A percentile compares a stretch with the other conserved stretches of the same genome.
phyloP scores from a whole-genome alignment of 768 basidiomycete species.

The Tylopilus plumbeoviolaceoides region DNA sequence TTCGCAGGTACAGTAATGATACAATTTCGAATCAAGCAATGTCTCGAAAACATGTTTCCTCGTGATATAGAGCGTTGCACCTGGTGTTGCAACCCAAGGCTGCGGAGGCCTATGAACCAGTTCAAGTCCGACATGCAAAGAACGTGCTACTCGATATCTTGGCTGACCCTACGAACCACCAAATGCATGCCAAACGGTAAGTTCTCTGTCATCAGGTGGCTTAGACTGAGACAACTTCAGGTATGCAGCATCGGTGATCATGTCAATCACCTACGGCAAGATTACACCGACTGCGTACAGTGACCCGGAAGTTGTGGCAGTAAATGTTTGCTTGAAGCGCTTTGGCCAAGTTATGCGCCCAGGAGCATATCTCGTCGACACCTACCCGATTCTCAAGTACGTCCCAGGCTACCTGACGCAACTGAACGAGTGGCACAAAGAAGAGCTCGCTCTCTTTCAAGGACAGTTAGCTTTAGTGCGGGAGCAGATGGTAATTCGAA shows the following conservation, averaged over 20 bases:
- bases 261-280: slow-evolving; percentile 40
- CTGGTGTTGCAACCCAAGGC: slow-evolving; percentile 31
- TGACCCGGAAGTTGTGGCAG: slow-evolving; percentile 32
- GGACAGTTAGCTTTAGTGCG: slow-evolving; percentile 28
- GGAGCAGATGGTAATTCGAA: slow-evolving; percentile 25
- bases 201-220: not conserved
- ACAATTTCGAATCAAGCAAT: not conserved
- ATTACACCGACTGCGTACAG: slow-evolving; percentile 34
- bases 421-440: slow-evolving; percentile 48
- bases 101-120: slow-evolving; percentile 30
- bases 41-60: not conserved
- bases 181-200: slow-evolving; percentile 34
- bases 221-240: slow-evolving; percentile 12
- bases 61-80: slow-evolving; percentile 28
- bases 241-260: slow-evolving; percentile 37
- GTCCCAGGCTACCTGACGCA: slow-evolving; percentile 41
- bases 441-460: slow-evolving; percentile 34
- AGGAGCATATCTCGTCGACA: slow-evolving; percentile 27
- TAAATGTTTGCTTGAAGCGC: slow-evolving; percentile 25
- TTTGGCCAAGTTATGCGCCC: slow-evolving; percentile 24
- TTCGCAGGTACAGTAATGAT: slow-evolving; percentile 21
- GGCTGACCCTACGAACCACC: slow-evolving; percentile 29
- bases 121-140: slow-evolving; percentile 33
- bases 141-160: slow-evolving; percentile 34
- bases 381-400: slow-evolving; percentile 20